Evolutionary conservation across 495 filamentous ascomycete genomes (phyloP).

Genomic region (Neurospora discreta): DNA sequence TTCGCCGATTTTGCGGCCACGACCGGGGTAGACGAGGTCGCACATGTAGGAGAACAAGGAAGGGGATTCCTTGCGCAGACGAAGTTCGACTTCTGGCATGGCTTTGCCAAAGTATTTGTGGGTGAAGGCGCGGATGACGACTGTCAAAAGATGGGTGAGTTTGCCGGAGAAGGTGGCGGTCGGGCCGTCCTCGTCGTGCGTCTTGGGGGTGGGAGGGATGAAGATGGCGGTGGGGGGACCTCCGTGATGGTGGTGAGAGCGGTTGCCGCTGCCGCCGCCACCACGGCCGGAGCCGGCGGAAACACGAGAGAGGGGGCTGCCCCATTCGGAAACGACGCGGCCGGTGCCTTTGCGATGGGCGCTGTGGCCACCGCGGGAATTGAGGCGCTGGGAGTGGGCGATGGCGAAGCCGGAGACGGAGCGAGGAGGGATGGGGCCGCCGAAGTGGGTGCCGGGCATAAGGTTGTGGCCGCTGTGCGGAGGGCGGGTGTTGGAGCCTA

Average conservation of each 20-base stretch:
- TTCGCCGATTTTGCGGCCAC: slow-evolving; percentile 6
- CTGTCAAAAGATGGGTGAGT: not conserved
- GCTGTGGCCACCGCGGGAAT: not conserved
- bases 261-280: not conserved
- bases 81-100: not conserved
- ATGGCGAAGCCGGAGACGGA: not conserved
- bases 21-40: slow-evolving; percentile 5
- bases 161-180: not conserved
- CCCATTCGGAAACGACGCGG: not conserved
- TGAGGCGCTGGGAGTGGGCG: not conserved
- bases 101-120: not conserved
- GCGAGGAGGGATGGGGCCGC: not conserved
- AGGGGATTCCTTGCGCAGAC: slow-evolving; percentile 6
- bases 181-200: not conserved
- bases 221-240: not conserved
- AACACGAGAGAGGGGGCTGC: not conserved
- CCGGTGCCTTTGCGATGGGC: not conserved
- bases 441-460: not conserved
- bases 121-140: not conserved
- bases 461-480: not conserved
- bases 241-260: not conserved
- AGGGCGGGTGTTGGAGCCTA: not conserved
- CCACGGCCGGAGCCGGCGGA: not conserved
- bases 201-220: not conserved
- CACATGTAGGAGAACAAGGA: slow-evolving; percentile 20